These are phyloP conservation scores for Entophlyctis luteolus DNA, from an alignment of 192 early-diverging fungal genomes.

Conservation along the genomic window DNA sequence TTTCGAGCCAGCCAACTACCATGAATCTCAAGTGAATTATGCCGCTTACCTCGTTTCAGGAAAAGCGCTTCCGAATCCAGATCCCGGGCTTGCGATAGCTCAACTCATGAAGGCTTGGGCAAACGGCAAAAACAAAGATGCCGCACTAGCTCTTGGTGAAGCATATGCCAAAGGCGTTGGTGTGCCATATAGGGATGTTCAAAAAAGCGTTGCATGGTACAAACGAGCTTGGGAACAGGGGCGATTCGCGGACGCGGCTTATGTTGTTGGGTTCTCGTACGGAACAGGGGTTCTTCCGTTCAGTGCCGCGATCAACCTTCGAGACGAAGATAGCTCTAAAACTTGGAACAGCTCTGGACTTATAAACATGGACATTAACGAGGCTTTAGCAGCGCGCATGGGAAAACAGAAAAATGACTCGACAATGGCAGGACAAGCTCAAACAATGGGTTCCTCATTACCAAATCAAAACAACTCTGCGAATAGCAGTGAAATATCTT, in stretches of 20 bases:
- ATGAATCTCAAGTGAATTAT: conserved; percentile 6
- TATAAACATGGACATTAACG: conserved; percentile 15
- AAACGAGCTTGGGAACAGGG: conserved; percentile 23
- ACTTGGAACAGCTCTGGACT: conserved; percentile 8
- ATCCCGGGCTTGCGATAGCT: conserved; percentile 20
- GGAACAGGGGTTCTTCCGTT: conserved; percentile 19
- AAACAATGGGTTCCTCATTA: no score
- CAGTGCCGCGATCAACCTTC: conserved; percentile 15
- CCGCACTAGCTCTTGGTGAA: conserved; percentile 24
- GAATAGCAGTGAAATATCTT: no score
- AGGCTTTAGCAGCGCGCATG: background rate
- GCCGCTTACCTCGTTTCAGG: conserved; percentile 20
- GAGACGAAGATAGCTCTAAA: conserved; percentile 14
- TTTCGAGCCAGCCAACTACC: conserved; percentile 14
- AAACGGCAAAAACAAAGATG: conserved; percentile 20
- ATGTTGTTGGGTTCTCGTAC: conserved; percentile 20
- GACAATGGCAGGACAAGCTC: no score
- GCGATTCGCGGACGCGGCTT: conserved; percentile 18
- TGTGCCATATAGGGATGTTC: conserved; percentile 6
- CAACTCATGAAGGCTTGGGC: conserved; percentile 25
- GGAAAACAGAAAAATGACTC: background rate
- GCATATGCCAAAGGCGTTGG: conserved; percentile 23
- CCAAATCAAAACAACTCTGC: no score
- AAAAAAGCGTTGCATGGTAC: conserved; percentile 27
- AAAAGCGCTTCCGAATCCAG: background rate